Evolutionary conservation across 306 rosid species (phyloP), one percentile per base, ranked within the genome.

Genomic region (Abrus precatorius): DNA sequence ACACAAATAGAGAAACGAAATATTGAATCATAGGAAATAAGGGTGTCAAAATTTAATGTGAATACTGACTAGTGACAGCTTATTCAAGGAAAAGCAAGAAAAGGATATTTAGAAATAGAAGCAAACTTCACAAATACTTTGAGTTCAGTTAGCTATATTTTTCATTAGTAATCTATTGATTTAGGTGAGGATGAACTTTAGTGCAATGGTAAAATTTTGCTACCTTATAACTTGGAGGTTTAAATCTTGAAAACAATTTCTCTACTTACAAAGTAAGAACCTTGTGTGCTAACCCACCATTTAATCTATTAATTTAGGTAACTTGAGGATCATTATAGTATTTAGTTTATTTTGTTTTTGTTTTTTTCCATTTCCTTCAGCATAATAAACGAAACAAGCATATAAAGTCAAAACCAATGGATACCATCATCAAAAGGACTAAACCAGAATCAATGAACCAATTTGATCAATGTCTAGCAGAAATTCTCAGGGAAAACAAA

Each of bases 341-440:
- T 3, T 1, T 44, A 66, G 9, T 9, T 60, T n/a, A 6, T n/a
- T 20, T 56, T 28, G 9, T 1, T 62, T 62, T 65, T 48, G 3
- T 38, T n/a, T 11, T 33, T 5, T 20, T 20, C 20, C 20, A 20
- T 20, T 20, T 40, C n/a, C 7, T 9, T 32, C 2, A 2, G 2
- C 12, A 36, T 3, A 38, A 3, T 64, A 20, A 20, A n/a, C 52
- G 33, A 70, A 49, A 7, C 10, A 41, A 56, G 68, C 54, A 53
- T 34, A n/a, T 32, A 11, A 53, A 14, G 6, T 62, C 64, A 62
- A 80, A 36, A 72, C 27, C 29, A 63, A 57, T 28, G 14, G 52
- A 40, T 56, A 28, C 11, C 41, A 57, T 48, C 10, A 68, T 32
- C 9, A 57, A 45, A 38, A 10, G 56, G 55, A 14, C 10, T 66